phyloP scores from a whole-genome alignment of 805 yeast species.

The Candida corydali region DNA sequence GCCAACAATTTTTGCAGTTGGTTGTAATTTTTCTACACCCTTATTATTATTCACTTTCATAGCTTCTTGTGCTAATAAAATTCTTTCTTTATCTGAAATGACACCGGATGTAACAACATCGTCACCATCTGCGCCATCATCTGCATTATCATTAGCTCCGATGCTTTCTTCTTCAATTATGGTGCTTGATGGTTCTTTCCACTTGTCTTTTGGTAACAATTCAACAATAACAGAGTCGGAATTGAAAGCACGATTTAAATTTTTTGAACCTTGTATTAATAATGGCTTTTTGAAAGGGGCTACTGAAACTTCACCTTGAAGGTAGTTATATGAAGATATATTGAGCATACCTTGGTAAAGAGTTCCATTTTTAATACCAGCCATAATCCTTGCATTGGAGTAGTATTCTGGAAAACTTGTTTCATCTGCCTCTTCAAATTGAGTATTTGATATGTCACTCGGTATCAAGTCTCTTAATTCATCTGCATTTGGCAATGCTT shows the following conservation, averaged over 20 bases:
- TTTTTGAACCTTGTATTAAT: conserved; percentile 75
- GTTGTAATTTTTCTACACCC: conserved; percentile 54
- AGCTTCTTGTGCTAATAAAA: conserved; percentile 74
- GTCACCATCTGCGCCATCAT: conserved; percentile 42
- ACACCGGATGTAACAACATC: conserved; percentile 25
- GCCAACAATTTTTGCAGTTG: conserved; percentile 93
- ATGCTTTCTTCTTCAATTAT: conserved; percentile 72
- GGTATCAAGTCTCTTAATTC: conserved; percentile 79
- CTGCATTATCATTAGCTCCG: conserved; percentile 58
- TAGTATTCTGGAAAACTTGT: conserved; percentile 73
- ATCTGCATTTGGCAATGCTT: conserved; percentile 63
- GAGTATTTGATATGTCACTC: conserved; percentile 13
- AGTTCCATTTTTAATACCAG: conserved; percentile 85
- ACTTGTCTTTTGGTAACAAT: conserved; percentile 74
- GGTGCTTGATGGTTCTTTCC: conserved; percentile 82
- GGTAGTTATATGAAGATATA: conserved; percentile 79
- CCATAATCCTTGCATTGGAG: conserved; percentile 76
- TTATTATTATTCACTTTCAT: conserved; percentile 46
- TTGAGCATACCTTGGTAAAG: conserved; percentile 80
- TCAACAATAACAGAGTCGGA: conserved; percentile 92
- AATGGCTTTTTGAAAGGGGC: conserved; percentile 77
- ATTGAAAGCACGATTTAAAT: conserved; percentile 84
- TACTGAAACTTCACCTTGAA: conserved; percentile 79
- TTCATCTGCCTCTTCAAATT: conserved; percentile 43
- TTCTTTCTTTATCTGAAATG: conserved; percentile 67